Evolutionary conservation across 2,329 filamentous ascomycete genomes (phyloP), one percentile per base, ranked within the genome.

Genomic region (Immersiporthe knoxdaviesiana): DNA sequence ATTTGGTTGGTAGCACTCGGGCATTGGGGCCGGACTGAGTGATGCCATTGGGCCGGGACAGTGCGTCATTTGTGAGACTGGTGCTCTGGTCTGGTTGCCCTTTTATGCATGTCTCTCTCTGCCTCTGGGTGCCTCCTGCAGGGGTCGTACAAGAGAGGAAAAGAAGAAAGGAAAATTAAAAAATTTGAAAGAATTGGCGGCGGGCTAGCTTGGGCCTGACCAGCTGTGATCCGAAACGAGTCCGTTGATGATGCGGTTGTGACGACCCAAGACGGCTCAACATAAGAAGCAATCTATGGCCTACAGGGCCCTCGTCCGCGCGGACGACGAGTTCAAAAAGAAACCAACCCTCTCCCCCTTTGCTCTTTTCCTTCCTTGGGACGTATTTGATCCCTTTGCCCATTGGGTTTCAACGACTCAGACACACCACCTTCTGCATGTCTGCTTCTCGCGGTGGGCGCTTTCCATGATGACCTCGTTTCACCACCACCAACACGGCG

Each of bases 1-100:
- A 67, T 67, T 39, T 30, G 65, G 65, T 67, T 67, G 65, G 65
- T 67, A 52, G 65, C 58, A 67, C 32, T 61, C 65, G 65, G 65
- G 65, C 30, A 16, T 52, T 52, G 24, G 44, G 30, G 32, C 54
- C 27, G 14, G 41, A 47, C 21, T 52, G 65, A 24, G 65, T 67
- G 65, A 52, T 67, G 65, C 65, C 65, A 67, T 67, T 16, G 56
- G 54, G 30, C 65, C 32, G 54, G 39, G 30, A 41, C 27, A 52
- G 44, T 67, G 65, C 65, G 65, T 67, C 39, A 67, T 66, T 39
- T 62, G 56, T 21, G 24, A 58, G 32, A 63, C 8, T 16, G 54
- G 27, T 35, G n/a, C 27, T 44, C 32, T 27, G 39, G 2, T 32
- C 47, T 27, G 56, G 5, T 2, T 14, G 52, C 14, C 21, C 39